Conservation (phyloP, 2,329 filamentous ascomycete species). For the Metarhizium anisopliae region DNA sequence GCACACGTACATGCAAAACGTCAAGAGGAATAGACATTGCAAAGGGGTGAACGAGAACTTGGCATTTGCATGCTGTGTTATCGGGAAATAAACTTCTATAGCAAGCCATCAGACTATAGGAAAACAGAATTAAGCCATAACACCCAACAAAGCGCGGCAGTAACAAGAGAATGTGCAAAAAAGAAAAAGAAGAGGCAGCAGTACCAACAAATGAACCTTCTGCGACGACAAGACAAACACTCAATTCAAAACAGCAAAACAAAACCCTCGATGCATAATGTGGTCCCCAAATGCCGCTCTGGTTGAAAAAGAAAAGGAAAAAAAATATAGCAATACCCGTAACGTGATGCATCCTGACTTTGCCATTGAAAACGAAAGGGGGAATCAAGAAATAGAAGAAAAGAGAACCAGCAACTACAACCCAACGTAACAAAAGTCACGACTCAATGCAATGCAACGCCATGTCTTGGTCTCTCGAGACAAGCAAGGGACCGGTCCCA, state of each 20-base stretch:
- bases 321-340: background rate
- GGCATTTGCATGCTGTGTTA: background rate
- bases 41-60: background rate
- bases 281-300: background rate
- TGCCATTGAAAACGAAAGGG: conserved; percentile 3
- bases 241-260: background rate
- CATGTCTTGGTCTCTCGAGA: background rate
- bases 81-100: conserved; percentile 1
- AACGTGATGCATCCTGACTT: background rate
- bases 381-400: conserved; percentile 5
- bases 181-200: background rate
- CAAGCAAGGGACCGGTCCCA: conserved; percentile 1
- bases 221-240: background rate
- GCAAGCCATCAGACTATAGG: background rate
- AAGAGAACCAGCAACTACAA: background rate
- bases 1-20: background rate
- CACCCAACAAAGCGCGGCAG: background rate
- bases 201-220: no score
- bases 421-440: conserved; percentile 1
- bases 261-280: background rate
- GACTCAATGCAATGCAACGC: conserved; percentile 4
- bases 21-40: no score
- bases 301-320: background rate
- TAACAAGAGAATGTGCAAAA: background rate
- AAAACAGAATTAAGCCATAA: background rate